Evolutionary conservation across 2,329 filamentous ascomycete genomes (phyloP), one percentile per base, ranked within the genome.

Genomic region (Knoxdaviesia proteae): DNA sequence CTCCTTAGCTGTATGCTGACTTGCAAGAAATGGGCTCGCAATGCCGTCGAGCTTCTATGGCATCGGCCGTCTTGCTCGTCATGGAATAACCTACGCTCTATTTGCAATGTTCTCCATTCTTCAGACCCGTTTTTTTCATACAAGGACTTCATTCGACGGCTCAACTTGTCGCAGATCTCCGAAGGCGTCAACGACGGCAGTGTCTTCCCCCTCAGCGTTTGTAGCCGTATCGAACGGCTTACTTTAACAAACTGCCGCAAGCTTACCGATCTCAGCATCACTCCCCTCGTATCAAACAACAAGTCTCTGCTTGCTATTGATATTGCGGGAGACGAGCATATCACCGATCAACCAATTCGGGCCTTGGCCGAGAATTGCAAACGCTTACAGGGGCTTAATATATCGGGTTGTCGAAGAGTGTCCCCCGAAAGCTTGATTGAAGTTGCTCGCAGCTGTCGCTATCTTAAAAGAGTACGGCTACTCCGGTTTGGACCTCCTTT

Each of bases 21-120:
- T n/a, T 94, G 80, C 54, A 87, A 86, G 59, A 75, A 80, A 48
- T 98, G 90, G 90, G 82, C 90, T 32, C 70, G 80, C 48, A 94
- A 94, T 56, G 80, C 82, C 42, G 90, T 96, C 50, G 88, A 90
- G 48, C 71, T 94, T 49, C 69, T 98, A 29, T 98, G 90, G 90
- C 87, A 94, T 58, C 74, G 90, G 36, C 90, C 90, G 1, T 77
- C 84, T 32, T 96, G 90, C 62, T 86, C 80, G 53, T 84, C 77
- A 51, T 94, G 84, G 81, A 61, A 68, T 8, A 86, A 86, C 55
- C 75, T 94, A 52, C 67, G 76, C 52, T 79, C 66, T 49, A 90
- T 98, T 50, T 87, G 86, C 54, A 68, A 71, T 45, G 87, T 88
- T 1, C 73, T 94, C 34, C 70, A 74, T 39, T 68, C 77, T 32